These are phyloP conservation scores for Candida easanensis DNA, from an alignment of 805 yeast genomes.

Conservation along the genomic window DNA sequence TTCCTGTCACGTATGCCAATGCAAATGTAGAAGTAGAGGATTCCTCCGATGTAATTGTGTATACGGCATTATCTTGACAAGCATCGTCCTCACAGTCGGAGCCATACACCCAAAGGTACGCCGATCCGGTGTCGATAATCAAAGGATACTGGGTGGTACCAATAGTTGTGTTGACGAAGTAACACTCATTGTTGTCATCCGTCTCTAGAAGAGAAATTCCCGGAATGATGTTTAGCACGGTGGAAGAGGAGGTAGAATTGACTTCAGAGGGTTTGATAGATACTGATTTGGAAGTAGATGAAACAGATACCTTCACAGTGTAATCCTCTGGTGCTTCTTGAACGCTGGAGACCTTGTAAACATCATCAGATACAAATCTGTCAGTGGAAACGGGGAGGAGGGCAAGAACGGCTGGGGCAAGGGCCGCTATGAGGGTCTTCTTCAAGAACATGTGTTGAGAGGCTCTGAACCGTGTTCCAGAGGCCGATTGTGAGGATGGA, in stretches of 20 bases:
- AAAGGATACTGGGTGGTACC: slow-evolving; percentile 45
- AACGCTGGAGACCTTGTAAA: slow-evolving; percentile 10
- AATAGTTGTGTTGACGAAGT: slow-evolving; percentile 37
- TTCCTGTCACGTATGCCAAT: slow-evolving; percentile 51
- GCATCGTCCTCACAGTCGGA: slow-evolving; percentile 43
- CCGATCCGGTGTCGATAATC: slow-evolving; percentile 64
- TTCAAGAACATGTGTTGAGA: slow-evolving; percentile 3
- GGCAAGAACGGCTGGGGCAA: slow-evolving; percentile 3
- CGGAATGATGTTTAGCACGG: slow-evolving; percentile 26
- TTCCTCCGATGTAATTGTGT: slow-evolving; percentile 24
- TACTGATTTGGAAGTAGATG: slow-evolving; percentile 5
- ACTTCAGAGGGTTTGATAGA: neutral
- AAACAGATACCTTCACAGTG: neutral
- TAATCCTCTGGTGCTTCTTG: slow-evolving; percentile 8
- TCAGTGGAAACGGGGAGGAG: slow-evolving; percentile 11
- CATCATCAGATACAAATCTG: slow-evolving; percentile 7
- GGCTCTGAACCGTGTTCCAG: neutral
- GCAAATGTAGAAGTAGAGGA: slow-evolving; percentile 36
- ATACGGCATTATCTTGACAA: slow-evolving; percentile 36
- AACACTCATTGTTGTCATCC: slow-evolving; percentile 33
- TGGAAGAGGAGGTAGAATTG: slow-evolving; percentile 4
- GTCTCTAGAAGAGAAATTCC: slow-evolving; percentile 29
- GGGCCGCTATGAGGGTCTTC: neutral
- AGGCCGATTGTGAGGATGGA: neutral
- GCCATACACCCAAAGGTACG: slow-evolving; percentile 62